Evolutionary conservation across 2,329 filamentous ascomycete species (phyloP), one percentile per base, ranked within the genome.

Genomic region (Aspergillaceae sp.): DNA sequence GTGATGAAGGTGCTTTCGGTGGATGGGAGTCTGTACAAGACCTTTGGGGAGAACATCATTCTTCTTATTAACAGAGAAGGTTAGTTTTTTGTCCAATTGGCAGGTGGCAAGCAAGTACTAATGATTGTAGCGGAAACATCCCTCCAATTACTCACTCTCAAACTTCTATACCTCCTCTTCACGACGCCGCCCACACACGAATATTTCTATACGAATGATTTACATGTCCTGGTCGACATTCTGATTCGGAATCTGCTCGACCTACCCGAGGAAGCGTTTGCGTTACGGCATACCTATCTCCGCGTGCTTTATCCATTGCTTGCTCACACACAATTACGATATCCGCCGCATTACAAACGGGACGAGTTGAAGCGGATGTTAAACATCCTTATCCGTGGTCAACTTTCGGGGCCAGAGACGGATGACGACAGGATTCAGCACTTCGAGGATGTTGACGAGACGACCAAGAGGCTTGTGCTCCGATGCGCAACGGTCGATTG

Each of bases 131-230:
- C 86, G 7, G 90, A 97, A 66, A 94, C 92, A 0, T 91, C 89
- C 1, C 78, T 95, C 34, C 94, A 98, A 67, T 77, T 98, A 28
- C 78, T 98, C n/a, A 97, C 97, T 49, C 76, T 98, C 37, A 98
- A 98, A 68, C 79, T 96, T 4, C 75, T 98, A 29, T 98, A 97
- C 67, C 80, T 98, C 33, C 77, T 98, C 7, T 98, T 98, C 68
- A 95, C 90, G 4, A 97, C 88, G 7, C 82, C 82, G 47, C 80
- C 85, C 10, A 98, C 92, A 0, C 88, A 92, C 65, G 92, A 98
- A 69, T 98, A 97, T 68, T 98, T 98, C 63, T 98, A 97, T 67
- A 96, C 89, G 29, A 98, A 98, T 63, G 92, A 98, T 61, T 75
- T 98, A 29, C 86, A 88, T 48, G 92, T 98, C 4, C 78, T 98